A percentile compares a stretch with the other conserved stretches of the same genome.
Conservation (phyloP, 2,329 filamentous ascomycete species). For the Aspergillus pseudoglaucus region DNA sequence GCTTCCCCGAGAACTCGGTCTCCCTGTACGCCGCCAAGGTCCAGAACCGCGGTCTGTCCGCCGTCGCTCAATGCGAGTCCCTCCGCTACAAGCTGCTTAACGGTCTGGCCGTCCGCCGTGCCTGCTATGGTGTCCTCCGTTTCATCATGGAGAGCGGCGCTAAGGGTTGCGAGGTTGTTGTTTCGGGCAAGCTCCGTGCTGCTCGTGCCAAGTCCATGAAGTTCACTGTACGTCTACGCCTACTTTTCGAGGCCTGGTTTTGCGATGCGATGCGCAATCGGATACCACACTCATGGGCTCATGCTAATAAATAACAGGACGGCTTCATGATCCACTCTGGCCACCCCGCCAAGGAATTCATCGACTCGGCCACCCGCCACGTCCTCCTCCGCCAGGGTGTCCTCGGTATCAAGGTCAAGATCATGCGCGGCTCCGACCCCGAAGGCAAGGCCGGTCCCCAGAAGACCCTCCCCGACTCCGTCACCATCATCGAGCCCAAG, state of each 20-base stretch:
- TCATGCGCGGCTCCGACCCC: slow-evolving; percentile 99
- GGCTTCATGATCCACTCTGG: slow-evolving; percentile 99
- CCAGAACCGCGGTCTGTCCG: slow-evolving; percentile 99
- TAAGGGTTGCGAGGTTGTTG: slow-evolving; percentile 99
- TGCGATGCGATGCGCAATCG: neutral
- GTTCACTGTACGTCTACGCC: slow-evolving; percentile 70
- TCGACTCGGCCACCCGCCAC: slow-evolving; percentile 96
- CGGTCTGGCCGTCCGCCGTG: slow-evolving; percentile 95
- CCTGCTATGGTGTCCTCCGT: slow-evolving; percentile 99
- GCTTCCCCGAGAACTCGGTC: slow-evolving; percentile 99
- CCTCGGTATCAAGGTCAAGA: slow-evolving; percentile 99
- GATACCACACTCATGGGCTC: slow-evolving; percentile 3
- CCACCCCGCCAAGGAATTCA: slow-evolving; percentile 99
- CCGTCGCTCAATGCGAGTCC: slow-evolving; percentile 99
- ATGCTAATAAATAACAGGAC: slow-evolving; percentile 47
- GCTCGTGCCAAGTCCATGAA: slow-evolving; percentile 99
- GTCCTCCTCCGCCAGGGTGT: slow-evolving; percentile 99
- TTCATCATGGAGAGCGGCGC: slow-evolving; percentile 99
- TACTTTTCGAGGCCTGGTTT: neutral
- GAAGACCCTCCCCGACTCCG: slow-evolving; percentile 95
- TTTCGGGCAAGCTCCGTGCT: slow-evolving; percentile 97
- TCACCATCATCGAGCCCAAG: slow-evolving; percentile 99
- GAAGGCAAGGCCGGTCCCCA: slow-evolving; percentile 97
- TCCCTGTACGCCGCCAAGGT: slow-evolving; percentile 99
- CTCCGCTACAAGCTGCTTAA: slow-evolving; percentile 99